phyloP scores from a whole-genome alignment of 108 stramenopile genomes.

The Nannochloropsis oceanica region DNA sequence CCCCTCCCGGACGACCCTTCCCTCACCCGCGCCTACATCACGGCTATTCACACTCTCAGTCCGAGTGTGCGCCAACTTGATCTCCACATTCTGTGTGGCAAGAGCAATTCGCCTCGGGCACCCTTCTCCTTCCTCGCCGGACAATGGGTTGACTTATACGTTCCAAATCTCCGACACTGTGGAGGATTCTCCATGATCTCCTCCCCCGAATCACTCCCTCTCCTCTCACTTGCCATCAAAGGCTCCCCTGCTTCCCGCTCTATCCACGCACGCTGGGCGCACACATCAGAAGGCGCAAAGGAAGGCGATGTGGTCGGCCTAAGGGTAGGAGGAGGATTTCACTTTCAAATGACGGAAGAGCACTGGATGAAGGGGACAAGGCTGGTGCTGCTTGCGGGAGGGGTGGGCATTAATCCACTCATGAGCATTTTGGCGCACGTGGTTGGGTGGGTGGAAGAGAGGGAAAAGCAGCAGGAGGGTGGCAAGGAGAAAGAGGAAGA shows the following conservation, averaged over 20 bases:
- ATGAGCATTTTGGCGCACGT: not conserved
- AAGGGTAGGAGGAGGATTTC: not conserved
- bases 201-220: not conserved
- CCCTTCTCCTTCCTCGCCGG: not conserved
- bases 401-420: not conserved
- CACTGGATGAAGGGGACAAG: not conserved
- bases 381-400: not conserved
- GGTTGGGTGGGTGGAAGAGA: not conserved
- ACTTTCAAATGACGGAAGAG: not conserved
- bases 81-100: not conserved
- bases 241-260: not conserved
- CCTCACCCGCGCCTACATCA: not conserved
- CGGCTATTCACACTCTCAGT: not conserved
- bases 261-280: not conserved
- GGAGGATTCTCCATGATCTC: not conserved
- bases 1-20: not conserved
- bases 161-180: not conserved
- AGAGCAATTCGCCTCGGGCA: not conserved
- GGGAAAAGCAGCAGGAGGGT: not conserved
- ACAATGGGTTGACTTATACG: not conserved
- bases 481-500: not conserved
- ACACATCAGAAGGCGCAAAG: not conserved
- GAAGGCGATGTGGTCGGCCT: not conserved
- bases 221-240: not conserved
- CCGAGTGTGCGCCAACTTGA: not conserved